A percentile compares a stretch with the other conserved stretches of the same genome.
Evolutionary conservation across 139 green algal genomes (phyloP).

Genomic region (Diplosphaera chodatii): DNA sequence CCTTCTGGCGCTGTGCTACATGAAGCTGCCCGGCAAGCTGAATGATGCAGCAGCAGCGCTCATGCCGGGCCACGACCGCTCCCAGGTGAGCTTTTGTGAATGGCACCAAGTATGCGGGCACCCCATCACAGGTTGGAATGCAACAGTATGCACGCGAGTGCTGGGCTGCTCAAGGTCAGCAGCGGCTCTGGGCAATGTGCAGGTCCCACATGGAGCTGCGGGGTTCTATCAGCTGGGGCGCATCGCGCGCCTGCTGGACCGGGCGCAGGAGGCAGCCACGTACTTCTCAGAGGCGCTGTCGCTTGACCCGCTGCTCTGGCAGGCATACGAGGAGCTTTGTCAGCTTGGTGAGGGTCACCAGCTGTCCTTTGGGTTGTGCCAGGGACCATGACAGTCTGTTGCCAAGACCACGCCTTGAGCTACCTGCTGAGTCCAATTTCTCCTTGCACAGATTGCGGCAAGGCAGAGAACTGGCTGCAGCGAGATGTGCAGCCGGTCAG

Average conservation of each 20-base stretch:
- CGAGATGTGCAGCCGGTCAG: background rate
- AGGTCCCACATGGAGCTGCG: conserved; percentile 74
- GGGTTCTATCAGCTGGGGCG: conserved; percentile 81
- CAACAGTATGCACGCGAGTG: background rate
- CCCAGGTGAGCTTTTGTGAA: background rate
- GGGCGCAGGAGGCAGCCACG: conserved; percentile 43
- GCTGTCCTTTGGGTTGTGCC: no score
- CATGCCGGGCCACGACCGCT: conserved; percentile 27
- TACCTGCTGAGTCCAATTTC: no score
- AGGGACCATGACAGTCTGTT: no score
- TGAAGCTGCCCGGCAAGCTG: conserved; percentile 63
- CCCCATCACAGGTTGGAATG: background rate
- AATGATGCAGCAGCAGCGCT: conserved; percentile 77
- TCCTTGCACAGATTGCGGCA: background rate
- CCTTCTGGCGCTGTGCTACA: conserved; percentile 73
- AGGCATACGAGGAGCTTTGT: conserved; percentile 90
- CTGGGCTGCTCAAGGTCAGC: no score
- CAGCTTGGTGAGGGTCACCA: conserved; percentile 45
- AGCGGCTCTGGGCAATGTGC: background rate
- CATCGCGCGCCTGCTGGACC: conserved; percentile 56
- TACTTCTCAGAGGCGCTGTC: conserved; percentile 63
- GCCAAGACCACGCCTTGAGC: no score
- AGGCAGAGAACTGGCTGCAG: conserved; percentile 1
- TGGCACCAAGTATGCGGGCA: background rate
- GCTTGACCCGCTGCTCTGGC: conserved; percentile 82